Percentiles rank a stretch among this genome's conserved stretches.
phyloP scores from a whole-genome alignment of 106 monocot genomes.

The Dendrobium catenatum region DNA sequence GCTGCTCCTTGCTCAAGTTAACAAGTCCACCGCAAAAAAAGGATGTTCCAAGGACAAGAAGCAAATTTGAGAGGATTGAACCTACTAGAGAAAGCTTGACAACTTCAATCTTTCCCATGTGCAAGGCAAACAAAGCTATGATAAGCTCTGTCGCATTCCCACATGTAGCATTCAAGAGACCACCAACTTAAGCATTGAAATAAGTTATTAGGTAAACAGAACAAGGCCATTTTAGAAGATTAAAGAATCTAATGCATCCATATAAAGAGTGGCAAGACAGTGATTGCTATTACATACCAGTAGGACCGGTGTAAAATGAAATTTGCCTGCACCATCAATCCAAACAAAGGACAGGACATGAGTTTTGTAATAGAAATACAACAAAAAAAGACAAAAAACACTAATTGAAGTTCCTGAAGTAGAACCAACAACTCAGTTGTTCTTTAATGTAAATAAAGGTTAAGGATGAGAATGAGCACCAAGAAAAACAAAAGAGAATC shows the following conservation, averaged over 20 bases:
- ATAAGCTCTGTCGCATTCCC: constrained; percentile 56
- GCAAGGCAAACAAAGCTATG: constrained; percentile 61
- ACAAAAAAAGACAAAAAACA: background rate
- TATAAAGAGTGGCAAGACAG: background rate
- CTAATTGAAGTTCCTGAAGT: background rate
- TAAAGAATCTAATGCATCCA: background rate
- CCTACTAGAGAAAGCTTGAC: constrained; percentile 76
- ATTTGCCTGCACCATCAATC: constrained; percentile 55
- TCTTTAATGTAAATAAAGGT: no score
- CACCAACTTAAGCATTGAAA: constrained; percentile 43
- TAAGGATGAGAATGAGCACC: no score
- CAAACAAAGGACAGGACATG: background rate
- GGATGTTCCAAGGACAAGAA: constrained; percentile 81
- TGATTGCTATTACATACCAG: constrained; percentile 32
- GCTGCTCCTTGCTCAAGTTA: constrained; percentile 55
- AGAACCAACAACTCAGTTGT: no score
- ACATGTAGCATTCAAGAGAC: constrained; percentile 56
- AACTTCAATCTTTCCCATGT: constrained; percentile 45
- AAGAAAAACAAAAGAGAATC: no score
- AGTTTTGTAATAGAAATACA: background rate
- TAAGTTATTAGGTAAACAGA: background rate
- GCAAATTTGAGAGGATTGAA: constrained; percentile 76
- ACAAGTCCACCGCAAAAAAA: constrained; percentile 64
- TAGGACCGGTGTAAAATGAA: constrained; percentile 63
- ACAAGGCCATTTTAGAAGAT: background rate